Evolutionary conservation across 495 filamentous ascomycete species (phyloP).

Genomic region (Margaritispora aquatica): DNA sequence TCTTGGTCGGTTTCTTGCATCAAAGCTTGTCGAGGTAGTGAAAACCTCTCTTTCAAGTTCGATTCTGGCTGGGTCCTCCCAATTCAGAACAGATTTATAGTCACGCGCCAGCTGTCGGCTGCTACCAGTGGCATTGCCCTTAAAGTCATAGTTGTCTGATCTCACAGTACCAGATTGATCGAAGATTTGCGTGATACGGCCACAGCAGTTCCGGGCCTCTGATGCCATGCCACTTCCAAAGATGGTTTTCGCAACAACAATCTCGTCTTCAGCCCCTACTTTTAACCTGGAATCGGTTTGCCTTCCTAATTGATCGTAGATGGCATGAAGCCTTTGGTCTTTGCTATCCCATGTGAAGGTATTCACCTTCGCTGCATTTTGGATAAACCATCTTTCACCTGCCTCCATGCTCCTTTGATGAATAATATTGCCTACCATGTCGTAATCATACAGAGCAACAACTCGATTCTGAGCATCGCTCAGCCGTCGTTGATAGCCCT

Average conservation of each 20-base stretch:
- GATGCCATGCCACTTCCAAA: slow-evolving; percentile 4
- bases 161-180: slow-evolving; percentile 25
- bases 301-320: neutral
- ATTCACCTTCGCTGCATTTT: neutral
- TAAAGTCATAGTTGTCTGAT: slow-evolving; percentile 23
- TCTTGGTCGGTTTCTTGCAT: neutral
- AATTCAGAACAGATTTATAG: slow-evolving; percentile 24
- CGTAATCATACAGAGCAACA: neutral
- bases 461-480: slow-evolving; percentile 18
- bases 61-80: slow-evolving; percentile 23
- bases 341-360: neutral
- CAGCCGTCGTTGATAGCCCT: slow-evolving; percentile 23
- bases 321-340: neutral
- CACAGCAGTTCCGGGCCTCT: slow-evolving; percentile 2
- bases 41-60: neutral
- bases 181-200: neutral
- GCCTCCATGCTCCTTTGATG: neutral
- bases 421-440: neutral
- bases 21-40: neutral
- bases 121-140: slow-evolving; percentile 14
- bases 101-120: slow-evolving; percentile 6
- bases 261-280: neutral
- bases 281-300: neutral
- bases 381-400: neutral
- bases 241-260: neutral